A percentile compares a stretch with the other conserved stretches of the same genome.
Conservation (phyloP, 345 rosid genomes). For the Salix koriyanagi region DNA sequence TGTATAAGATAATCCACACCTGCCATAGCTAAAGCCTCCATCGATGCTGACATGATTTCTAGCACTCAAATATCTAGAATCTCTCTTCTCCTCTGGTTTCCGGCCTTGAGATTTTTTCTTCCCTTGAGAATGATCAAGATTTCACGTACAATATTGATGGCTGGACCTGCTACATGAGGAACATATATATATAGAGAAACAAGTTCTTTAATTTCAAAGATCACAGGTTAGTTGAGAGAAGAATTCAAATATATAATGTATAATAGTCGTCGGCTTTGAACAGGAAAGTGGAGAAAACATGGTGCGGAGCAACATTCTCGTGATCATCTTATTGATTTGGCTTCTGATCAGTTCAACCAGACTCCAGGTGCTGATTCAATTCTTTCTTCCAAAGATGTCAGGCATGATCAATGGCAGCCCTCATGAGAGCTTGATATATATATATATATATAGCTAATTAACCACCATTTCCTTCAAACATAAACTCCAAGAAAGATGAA, state of each 20-base stretch:
- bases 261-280: neutral
- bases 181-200: neutral
- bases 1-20: constrained; percentile 31
- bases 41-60: constrained; percentile 19
- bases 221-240: neutral
- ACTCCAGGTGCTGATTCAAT: too few species aligned
- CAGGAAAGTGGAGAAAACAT: neutral
- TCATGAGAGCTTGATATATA: too few species aligned
- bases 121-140: neutral
- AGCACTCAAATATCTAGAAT: neutral
- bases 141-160: neutral
- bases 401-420: neutral
- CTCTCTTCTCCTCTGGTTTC: neutral
- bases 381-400: too few species aligned
- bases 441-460: too few species aligned
- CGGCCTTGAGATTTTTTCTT: neutral
- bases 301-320: neutral
- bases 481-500: neutral
- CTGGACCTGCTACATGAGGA: neutral
- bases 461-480: neutral
- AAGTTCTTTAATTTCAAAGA: neutral
- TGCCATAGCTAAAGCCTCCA: constrained; percentile 52
- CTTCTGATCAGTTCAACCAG: too few species aligned
- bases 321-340: neutral
- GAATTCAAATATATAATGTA: neutral